Evolutionary conservation across 257 asterid genomes (phyloP).

Genomic region (Scutellaria minor): DNA sequence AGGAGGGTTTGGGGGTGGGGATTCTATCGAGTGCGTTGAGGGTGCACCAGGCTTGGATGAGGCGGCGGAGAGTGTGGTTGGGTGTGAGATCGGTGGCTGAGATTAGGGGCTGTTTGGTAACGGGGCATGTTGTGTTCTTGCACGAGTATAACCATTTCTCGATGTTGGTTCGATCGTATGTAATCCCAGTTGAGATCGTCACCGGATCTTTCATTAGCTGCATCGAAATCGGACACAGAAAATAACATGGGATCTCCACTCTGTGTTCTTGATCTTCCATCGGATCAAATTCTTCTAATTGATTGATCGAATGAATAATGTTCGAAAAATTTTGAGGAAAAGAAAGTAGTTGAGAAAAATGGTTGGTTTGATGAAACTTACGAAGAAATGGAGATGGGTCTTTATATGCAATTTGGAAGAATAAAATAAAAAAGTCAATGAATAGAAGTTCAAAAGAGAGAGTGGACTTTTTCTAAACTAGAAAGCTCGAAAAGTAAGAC

Average conservation of each 20-base stretch:
- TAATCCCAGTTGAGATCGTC: constrained; percentile 68
- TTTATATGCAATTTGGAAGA: constrained; percentile 31
- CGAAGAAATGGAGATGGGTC: neutral
- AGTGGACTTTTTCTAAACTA: constrained; percentile 35
- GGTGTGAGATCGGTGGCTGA: constrained; percentile 54
- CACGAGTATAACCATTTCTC: constrained; percentile 66
- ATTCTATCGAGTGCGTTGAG: constrained; percentile 60
- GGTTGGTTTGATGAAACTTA: neutral
- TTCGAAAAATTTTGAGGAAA: no score
- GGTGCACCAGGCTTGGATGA: constrained; percentile 77
- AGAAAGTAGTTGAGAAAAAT: no score
- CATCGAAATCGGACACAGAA: constrained; percentile 84
- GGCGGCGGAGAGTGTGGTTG: constrained; percentile 71
- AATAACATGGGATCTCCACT: constrained; percentile 60
- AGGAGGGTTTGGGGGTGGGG: constrained; percentile 69
- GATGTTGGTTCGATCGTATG: constrained; percentile 72
- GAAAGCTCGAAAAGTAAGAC: constrained; percentile 26
- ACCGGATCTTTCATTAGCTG: constrained; percentile 88
- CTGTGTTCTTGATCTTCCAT: constrained; percentile 35
- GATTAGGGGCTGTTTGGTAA: constrained; percentile 56
- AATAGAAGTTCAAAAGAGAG: constrained; percentile 40
- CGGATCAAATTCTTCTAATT: no score
- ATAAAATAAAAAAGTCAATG: constrained; percentile 39
- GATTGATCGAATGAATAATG: no score
- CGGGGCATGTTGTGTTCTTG: constrained; percentile 55